Base-by-base conservation (phyloP, 345 rosid species). In the Isatis tinctoria region DNA sequence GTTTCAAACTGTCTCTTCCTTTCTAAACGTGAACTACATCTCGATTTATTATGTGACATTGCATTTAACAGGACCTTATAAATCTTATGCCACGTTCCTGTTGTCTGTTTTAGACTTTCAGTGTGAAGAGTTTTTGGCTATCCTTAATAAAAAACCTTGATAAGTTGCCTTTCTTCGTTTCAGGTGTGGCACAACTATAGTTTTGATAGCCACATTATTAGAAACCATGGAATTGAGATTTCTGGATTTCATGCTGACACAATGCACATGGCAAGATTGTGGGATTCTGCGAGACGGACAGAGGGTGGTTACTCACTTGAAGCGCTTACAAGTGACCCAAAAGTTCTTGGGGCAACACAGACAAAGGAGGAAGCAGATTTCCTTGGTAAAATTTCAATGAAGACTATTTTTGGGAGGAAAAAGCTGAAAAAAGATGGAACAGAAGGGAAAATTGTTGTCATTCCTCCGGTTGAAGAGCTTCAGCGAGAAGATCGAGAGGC, bases 171-270 rank as follows among this genome's bases (percentile, higher is more conserved):
- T 77, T 26, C 49, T 30, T 47, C 30, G 49, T 64, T 72, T 70
- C 63, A 95, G 99, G 99, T 95, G 17, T 95, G 99, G 97, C 99
- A 95, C 83, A 95, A 95, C 77, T 95, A 95, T 74, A 92, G 97
- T 85, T 95, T 95, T 47, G 99, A 95, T 78, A 86, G 79, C 67
- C 99, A 95, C 75, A 84, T 92, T 41, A 75, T 95, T 53, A 83
- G 87, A 82, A 95, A 95, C 43, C 89, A 92, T 69, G 93, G 89
- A 40, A 59, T 95, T 64, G 76, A 85, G 78, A 76, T 95, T 69
- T 79, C 85, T 81, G 99, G 99, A 39, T 95, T 95, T 82, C 88
- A 90, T 78, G 99, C 96, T 6, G 99, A 95, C 74, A 95, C 99
- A 65, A 90, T 95, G 93, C 99, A 92, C 86, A 92, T 95, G 99